Evolutionary conservation across 768 basidiomycete genomes (phyloP).

Genomic region (Tulasnella sp.): DNA sequence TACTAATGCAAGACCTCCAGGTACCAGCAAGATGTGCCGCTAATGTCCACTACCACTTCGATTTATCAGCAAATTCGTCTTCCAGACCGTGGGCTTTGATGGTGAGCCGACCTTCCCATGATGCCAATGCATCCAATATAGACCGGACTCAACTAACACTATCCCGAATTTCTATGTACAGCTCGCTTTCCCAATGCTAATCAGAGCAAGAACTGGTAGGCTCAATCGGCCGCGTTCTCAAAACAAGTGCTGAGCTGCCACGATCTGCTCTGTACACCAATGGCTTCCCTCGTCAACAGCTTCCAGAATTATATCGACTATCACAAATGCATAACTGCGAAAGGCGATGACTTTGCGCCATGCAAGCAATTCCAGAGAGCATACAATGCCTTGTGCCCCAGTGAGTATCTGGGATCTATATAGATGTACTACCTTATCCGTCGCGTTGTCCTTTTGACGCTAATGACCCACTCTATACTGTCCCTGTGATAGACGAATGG

Average conservation of each 20-base stretch:
- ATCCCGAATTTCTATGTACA: conserved; percentile 26
- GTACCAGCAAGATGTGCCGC: neutral
- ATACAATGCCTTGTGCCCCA: conserved; percentile 94
- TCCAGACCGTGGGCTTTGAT: conserved; percentile 95
- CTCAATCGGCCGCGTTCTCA: neutral
- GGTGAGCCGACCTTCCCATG: conserved; percentile 34
- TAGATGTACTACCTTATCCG: too few species aligned
- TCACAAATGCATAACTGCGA: conserved; percentile 93
- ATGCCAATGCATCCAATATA: too few species aligned
- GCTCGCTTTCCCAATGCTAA: conserved; percentile 86
- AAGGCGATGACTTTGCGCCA: conserved; percentile 95
- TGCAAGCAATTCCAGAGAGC: conserved; percentile 98
- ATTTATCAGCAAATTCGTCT: conserved; percentile 57
- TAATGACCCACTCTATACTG: too few species aligned
- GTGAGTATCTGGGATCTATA: conserved; percentile 41
- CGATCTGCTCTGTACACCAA: neutral
- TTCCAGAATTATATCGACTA: conserved; percentile 98
- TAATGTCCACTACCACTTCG: neutral
- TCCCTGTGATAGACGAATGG: conserved; percentile 66
- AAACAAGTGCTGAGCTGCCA: neutral
- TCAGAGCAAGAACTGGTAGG: conserved; percentile 93
- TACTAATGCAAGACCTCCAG: neutral
- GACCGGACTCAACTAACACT: neutral
- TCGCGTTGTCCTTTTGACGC: too few species aligned
- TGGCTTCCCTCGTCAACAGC: conserved; percentile 30